Conservation (phyloP, 768 basidiomycete species). For the Psilocybe azurescens region DNA sequence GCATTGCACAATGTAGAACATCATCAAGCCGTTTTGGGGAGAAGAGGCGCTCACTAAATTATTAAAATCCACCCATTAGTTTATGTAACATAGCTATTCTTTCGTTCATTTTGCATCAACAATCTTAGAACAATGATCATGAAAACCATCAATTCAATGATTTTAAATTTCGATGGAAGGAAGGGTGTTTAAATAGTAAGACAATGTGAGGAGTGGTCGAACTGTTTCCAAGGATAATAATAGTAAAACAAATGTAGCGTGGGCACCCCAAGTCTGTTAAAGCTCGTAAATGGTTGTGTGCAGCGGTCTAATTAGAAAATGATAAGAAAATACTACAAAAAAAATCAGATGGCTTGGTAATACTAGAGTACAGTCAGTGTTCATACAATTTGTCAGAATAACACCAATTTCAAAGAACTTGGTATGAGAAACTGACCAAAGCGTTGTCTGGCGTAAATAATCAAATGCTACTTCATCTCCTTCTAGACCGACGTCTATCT, state of each 20-base stretch:
- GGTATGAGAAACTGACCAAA: constrained; percentile 31
- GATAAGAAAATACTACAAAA: constrained; percentile 14
- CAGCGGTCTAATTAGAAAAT: constrained; percentile 23
- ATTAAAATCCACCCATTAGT: constrained; percentile 21
- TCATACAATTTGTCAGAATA: constrained; percentile 9
- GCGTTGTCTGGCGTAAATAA: constrained; percentile 24
- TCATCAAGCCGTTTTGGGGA: constrained; percentile 4
- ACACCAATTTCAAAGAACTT: background rate
- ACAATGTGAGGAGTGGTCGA: constrained; percentile 14
- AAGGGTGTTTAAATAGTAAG: constrained; percentile 8
- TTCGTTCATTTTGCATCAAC: constrained; percentile 19
- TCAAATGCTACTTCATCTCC: constrained; percentile 44
- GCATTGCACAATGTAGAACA: constrained; percentile 8
- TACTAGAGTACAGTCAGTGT: constrained; percentile 15
- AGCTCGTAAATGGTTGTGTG: constrained; percentile 13
- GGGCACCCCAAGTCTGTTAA: constrained; percentile 12
- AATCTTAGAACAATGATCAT: constrained; percentile 8
- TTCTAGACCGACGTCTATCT: constrained; percentile 63
- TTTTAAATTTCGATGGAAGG: background rate
- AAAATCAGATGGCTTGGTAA: constrained; percentile 23
- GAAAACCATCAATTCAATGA: constrained; percentile 5
- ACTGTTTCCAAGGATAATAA: constrained; percentile 20
- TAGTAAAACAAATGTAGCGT: constrained; percentile 18
- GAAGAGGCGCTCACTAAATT: constrained; percentile 15
- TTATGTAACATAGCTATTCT: constrained; percentile 27